These are phyloP conservation scores for Rosellinia necatrix DNA, from an alignment of 2,329 filamentous ascomycete species.

Conservation along the genomic window DNA sequence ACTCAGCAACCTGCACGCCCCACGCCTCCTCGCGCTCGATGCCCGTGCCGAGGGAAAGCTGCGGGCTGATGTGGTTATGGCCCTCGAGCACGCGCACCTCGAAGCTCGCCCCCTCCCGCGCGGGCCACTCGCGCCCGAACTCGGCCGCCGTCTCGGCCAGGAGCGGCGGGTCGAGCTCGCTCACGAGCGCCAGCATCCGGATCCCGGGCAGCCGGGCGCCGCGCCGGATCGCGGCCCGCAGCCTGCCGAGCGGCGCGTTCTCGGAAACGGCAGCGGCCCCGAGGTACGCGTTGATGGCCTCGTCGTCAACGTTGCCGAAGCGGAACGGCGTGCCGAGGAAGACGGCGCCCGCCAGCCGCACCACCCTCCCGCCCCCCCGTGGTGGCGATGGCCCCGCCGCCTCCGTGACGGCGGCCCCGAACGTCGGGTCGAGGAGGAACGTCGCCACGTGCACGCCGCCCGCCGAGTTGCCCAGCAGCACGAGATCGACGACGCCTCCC, in stretches of 20 bases:
- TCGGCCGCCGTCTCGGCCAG: slow-evolving; percentile 31
- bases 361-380: slow-evolving; percentile 17
- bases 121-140: slow-evolving; percentile 32
- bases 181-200: slow-evolving; percentile 32
- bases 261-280: slow-evolving; percentile 32
- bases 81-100: slow-evolving; percentile 33
- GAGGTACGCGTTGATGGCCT: slow-evolving; percentile 31
- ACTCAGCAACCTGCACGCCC: slow-evolving; percentile 36
- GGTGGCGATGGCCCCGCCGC: slow-evolving; percentile 12
- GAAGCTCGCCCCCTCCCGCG: slow-evolving; percentile 28
- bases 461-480: slow-evolving; percentile 47
- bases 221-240: slow-evolving; percentile 29
- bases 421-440: slow-evolving; percentile 40
- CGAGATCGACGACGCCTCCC: slow-evolving; percentile 41
- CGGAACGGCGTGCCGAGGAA: slow-evolving; percentile 37
- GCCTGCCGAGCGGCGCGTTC: slow-evolving; percentile 30
- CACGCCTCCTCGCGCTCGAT: slow-evolving; percentile 40
- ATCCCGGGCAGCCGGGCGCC: slow-evolving; percentile 26
- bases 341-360: slow-evolving; percentile 31
- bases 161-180: slow-evolving; percentile 37
- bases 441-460: slow-evolving; percentile 46
- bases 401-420: slow-evolving; percentile 29
- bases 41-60: slow-evolving; percentile 34
- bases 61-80: slow-evolving; percentile 41
- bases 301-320: slow-evolving; percentile 31